A percentile compares a stretch with the other conserved stretches of the same genome.
Evolutionary conservation across 495 filamentous ascomycete genomes (phyloP).

Genomic region (Ramalina peruviana): DNA sequence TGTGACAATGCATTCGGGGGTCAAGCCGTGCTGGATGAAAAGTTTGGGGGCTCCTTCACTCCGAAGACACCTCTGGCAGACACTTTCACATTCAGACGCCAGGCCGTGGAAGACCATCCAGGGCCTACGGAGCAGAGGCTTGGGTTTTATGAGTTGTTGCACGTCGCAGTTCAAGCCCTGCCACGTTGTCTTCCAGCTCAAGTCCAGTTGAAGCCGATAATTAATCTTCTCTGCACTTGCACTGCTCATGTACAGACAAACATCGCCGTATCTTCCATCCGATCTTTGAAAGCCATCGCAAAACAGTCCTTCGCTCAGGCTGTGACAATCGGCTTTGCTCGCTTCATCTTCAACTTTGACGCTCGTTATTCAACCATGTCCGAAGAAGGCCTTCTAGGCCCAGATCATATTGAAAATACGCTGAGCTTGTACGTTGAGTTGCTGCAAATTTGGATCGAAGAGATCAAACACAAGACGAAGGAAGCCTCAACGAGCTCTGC

Average conservation of each 20-base stretch:
- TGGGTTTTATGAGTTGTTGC: conserved; percentile 87
- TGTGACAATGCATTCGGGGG: conserved; percentile 96
- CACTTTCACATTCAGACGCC: conserved; percentile 74
- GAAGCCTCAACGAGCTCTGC: conserved; percentile 49
- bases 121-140: conserved; percentile 71
- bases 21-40: conserved; percentile 88
- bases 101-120: conserved; percentile 52
- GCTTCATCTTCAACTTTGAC: conserved; percentile 97
- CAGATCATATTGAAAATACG: conserved; percentile 90
- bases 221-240: conserved; percentile 91
- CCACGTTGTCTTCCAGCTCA: conserved; percentile 83
- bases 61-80: conserved; percentile 91
- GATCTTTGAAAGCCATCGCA: conserved; percentile 90
- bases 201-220: conserved; percentile 83
- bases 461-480: conserved; percentile 75
- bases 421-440: conserved; percentile 85
- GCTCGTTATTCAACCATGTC: conserved; percentile 95
- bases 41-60: conserved; percentile 61
- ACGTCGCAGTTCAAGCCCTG: conserved; percentile 89
- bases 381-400: conserved; percentile 91
- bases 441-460: conserved; percentile 90
- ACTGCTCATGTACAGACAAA: conserved; percentile 90
- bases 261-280: conserved; percentile 81
- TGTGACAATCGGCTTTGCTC: conserved; percentile 89
- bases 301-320: conserved; percentile 86